Percentiles rank a stretch among this genome's conserved stretches.
phyloP scores from a whole-genome alignment of 352 stramenopile genomes.

The Phytopythium montanum region DNA sequence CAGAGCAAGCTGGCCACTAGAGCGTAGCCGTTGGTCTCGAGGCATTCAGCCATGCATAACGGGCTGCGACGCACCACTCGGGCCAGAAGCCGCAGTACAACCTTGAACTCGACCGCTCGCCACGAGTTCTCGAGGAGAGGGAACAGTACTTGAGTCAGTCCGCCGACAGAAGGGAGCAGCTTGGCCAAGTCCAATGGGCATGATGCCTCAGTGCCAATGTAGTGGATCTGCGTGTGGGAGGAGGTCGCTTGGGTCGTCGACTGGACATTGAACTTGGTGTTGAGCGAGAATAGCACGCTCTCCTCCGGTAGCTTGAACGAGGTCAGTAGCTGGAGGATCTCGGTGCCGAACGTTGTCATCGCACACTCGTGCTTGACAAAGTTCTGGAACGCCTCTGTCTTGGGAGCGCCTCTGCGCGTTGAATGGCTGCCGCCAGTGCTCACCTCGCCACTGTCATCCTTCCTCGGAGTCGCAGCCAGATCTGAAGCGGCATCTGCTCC shows the following conservation, averaged over 20 bases:
- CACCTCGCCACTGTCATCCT: constrained; percentile 22
- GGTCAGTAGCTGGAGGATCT: constrained; percentile 54
- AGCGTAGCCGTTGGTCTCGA: constrained; percentile 52
- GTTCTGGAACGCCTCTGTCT: constrained; percentile 32
- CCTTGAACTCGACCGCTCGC: constrained; percentile 35
- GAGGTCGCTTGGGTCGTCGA: constrained; percentile 16
- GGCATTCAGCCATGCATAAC: constrained; percentile 52
- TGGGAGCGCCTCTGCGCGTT: constrained; percentile 26
- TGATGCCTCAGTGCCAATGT: constrained; percentile 44
- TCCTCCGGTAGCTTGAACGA: constrained; percentile 61
- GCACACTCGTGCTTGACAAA: constrained; percentile 65
- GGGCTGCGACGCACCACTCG: constrained; percentile 53
- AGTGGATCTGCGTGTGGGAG: constrained; percentile 41
- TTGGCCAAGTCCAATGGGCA: constrained; percentile 50
- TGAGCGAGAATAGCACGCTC: constrained; percentile 53
- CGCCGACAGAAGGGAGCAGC: constrained; percentile 57
- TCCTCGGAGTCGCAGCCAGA: constrained; percentile 26
- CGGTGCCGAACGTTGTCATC: constrained; percentile 51
- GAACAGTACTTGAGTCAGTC: constrained; percentile 50
- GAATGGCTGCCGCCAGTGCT: neutral
- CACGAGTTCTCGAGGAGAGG: constrained; percentile 57
- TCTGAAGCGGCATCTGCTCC: constrained; percentile 7
- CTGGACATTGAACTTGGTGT: constrained; percentile 40
- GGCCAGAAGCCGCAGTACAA: constrained; percentile 43
- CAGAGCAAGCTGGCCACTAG: constrained; percentile 46